phyloP scores from a whole-genome alignment of 148 eudicot genomes.

The Amaranthus palmeri region DNA sequence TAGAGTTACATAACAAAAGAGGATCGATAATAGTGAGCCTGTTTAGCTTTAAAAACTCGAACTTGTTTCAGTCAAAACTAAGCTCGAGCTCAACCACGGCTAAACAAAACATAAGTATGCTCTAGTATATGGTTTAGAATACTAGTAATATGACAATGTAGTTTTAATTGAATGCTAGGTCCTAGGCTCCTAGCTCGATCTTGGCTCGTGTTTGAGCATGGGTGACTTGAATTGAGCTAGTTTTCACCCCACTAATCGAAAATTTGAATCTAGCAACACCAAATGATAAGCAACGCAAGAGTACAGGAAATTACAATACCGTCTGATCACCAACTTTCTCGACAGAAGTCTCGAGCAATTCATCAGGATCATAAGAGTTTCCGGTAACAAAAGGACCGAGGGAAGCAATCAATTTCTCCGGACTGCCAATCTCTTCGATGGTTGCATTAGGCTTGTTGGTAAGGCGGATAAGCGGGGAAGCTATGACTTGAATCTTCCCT shows the following conservation, averaged over 20 bases:
- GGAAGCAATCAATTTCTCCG: conserved; percentile 86
- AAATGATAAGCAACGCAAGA: background rate
- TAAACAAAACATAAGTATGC: too few species aligned
- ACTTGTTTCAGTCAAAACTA: background rate
- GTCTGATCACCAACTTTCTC: conserved; percentile 85
- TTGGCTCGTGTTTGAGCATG: too few species aligned
- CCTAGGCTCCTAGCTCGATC: too few species aligned
- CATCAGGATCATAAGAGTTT: conserved; percentile 72
- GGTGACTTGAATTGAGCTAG: too few species aligned
- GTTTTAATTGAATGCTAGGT: too few species aligned
- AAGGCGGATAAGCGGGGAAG: conserved; percentile 83
- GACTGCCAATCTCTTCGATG: conserved; percentile 87
- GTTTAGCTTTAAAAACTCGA: background rate
- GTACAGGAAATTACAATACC: conserved; percentile 29
- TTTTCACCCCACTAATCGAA: too few species aligned
- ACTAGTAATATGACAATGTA: too few species aligned
- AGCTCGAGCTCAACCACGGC: too few species aligned
- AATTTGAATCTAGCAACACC: background rate
- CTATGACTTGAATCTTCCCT: conserved; percentile 89
- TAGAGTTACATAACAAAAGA: too few species aligned
- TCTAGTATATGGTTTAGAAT: too few species aligned
- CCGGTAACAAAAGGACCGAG: conserved; percentile 98
- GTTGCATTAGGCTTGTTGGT: conserved; percentile 89
- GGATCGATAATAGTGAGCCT: too few species aligned
- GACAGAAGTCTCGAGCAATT: conserved; percentile 58